These are phyloP conservation scores for Talaromyces marneffei DNA, from an alignment of 2,329 filamentous ascomycete species.

Conservation along the genomic window DNA sequence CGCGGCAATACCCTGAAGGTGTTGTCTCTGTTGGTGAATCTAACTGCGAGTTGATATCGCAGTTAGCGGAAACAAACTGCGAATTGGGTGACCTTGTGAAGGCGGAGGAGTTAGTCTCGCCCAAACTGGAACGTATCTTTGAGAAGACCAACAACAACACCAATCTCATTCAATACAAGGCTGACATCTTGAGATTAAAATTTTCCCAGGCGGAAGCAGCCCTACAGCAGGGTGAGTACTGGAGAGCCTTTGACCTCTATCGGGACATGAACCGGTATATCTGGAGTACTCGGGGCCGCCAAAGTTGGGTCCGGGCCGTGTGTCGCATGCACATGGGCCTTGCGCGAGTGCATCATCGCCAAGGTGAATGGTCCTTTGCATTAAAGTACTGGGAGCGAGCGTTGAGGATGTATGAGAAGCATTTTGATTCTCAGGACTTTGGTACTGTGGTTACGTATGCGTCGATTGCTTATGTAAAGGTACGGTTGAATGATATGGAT, in stretches of 20 bases:
- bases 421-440: neutral
- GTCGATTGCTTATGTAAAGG: neutral
- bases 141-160: neutral
- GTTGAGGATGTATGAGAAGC: conserved; percentile 4
- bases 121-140: neutral
- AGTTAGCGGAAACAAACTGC: conserved; percentile 2
- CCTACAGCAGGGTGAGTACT: conserved; percentile 8
- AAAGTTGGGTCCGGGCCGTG: neutral
- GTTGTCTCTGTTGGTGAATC: neutral
- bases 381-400: conserved; percentile 9
- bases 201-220: conserved; percentile 7
- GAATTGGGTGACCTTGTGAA: neutral
- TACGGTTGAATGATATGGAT: neutral
- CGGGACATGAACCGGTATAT: neutral
- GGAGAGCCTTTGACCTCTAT: conserved; percentile 6
- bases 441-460: neutral
- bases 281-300: neutral
- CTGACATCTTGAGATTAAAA: neutral
- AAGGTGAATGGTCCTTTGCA: neutral
- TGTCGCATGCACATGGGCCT: conserved; percentile 8
- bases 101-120: conserved; percentile 4
- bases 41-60: conserved; percentile 3
- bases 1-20: neutral
- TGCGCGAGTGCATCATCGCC: conserved; percentile 1
- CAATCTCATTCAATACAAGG: neutral